Base-by-base conservation (phyloP, 169 alveolate species). In the Cyclospora cayetanensis region DNA sequence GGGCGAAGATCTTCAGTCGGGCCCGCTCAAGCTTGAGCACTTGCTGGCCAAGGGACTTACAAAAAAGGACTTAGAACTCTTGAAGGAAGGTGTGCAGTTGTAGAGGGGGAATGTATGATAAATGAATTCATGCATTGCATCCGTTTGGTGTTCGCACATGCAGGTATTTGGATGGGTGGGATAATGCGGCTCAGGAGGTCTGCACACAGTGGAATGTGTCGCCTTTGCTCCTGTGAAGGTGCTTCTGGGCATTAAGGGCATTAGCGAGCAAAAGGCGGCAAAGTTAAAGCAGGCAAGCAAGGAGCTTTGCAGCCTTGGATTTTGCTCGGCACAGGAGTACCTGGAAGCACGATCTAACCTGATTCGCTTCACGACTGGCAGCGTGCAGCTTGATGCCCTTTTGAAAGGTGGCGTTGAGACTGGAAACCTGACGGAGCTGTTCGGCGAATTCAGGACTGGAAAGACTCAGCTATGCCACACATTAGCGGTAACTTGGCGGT, bases 381-480 rank as follows among this genome's bases (percentile, higher is more conserved):
- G 99, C 12, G 93, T 93, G 15, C 97, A 97, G 79, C 95, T 99
- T 55, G 99, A 99, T 94, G 94, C 97, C 52, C 95, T 98, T 53
- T 95, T 99, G 63, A 98, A 98, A 91, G 99, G 99, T 20, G 99
- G 99, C 37, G 94, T 99, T 37, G 99, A 99, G 93, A 96, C 99
- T 2, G 98, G 98, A 42, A 95, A 94, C 74, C 97, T 99, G 87
- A 99, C 99, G 29, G 99, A 99, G 94, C 95, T 99, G 42, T 97
- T 98, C 95, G 99, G 99, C 63, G 99, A 99, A 93, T 99, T 98
- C 94, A 96, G 99, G 68, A 97, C 99, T 22, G 99, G 99, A 18
- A 98, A 98, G 93, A 98, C 99, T 35, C 98, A 99, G 87, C 96
- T 99, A 20, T 97, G 99, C 88, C 99, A 98, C 94, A 98, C 99